Conservation (phyloP, 768 basidiomycete species). For the Phlebiopsis flavidoalba region DNA sequence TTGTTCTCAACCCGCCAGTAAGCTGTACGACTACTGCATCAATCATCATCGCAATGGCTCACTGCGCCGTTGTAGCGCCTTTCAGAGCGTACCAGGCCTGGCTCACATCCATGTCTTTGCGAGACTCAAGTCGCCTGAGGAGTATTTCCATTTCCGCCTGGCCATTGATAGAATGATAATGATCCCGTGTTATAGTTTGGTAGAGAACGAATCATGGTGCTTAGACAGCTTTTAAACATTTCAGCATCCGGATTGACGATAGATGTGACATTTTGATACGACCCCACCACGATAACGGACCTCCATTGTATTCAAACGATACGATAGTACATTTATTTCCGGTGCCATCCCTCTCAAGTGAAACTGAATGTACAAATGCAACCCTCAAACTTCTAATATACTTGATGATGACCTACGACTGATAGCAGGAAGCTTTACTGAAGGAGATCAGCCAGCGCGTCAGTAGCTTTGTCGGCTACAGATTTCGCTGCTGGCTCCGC, state of each 20-base stretch:
- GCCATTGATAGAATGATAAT: neutral
- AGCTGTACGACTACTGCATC: constrained; percentile 20
- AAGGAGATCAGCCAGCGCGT: constrained; percentile 55
- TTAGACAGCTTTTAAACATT: neutral
- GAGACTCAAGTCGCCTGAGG: constrained; percentile 37
- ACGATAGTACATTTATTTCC: neutral
- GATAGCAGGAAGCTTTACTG: neutral
- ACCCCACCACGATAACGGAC: neutral
- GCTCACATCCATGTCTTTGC: constrained; percentile 90
- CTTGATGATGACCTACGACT: neutral
- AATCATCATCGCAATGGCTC: neutral
- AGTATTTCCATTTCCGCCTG: constrained; percentile 14
- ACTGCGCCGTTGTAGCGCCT: constrained; percentile 48
- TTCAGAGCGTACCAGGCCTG: constrained; percentile 75
- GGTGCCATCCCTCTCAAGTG: neutral
- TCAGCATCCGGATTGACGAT: neutral
- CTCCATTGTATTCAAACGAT: neutral
- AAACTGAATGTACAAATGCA: neutral
- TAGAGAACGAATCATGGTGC: too few relatives aligned
- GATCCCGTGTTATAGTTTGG: neutral
- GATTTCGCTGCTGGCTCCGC: constrained; percentile 22
- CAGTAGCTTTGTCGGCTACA: constrained; percentile 32
- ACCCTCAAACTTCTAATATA: too few relatives aligned
- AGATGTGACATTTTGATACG: neutral
- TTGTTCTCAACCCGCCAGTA: constrained; percentile 85